Base-by-base conservation (phyloP, 2,329 filamentous ascomycete species). In the Clarireedia paspali region DNA sequence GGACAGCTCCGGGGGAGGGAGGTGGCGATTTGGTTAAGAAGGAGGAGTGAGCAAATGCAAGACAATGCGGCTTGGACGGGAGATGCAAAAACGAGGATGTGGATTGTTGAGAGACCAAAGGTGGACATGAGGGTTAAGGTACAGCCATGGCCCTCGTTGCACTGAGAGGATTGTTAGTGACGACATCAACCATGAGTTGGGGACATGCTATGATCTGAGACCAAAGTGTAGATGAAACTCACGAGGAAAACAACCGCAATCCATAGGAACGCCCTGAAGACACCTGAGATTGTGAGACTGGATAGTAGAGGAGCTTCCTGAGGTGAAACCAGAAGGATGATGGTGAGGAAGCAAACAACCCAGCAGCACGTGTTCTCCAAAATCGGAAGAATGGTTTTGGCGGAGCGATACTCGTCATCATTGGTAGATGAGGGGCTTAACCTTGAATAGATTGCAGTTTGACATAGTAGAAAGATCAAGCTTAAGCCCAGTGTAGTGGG, bases 291-390 rank as follows among this genome's bases (percentile, higher is more conserved):
- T 20, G 38, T 42, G 15, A 55, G 17, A 44, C 46, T 44, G 20
- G 17, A n/a, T 15, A 50, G 27, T 5, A 7, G 24, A 3, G 39
- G 46, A 26, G 17, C 15, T 15, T 44, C 24, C 34, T 50, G 53
- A 17, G 39, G 46, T 50, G 46, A 55, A 45, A 44, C 46, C 6
- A 50, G 47, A 30, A 55, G 46, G 9, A 55, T 55, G 15, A 50
- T 30, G 12, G 53, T 50, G 5, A 50, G 36, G 27, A 55, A 50
- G 47, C 46, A 55, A 17, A 55, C 47, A n/a, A 50, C 24, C 53
- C 53, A 55, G 46, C 53, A 55, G n/a, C 53, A 55, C 26, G 53
- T 55, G 23, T 23, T 40, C n/a, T 55, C 46, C 12, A 55, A 15
- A 12, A 39, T 10, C 4, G 24, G 39, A 42, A 55, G 36, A 5